phyloP scores from a whole-genome alignment of 805 yeast genomes.

The Dipodascopsis uninucleata region DNA sequence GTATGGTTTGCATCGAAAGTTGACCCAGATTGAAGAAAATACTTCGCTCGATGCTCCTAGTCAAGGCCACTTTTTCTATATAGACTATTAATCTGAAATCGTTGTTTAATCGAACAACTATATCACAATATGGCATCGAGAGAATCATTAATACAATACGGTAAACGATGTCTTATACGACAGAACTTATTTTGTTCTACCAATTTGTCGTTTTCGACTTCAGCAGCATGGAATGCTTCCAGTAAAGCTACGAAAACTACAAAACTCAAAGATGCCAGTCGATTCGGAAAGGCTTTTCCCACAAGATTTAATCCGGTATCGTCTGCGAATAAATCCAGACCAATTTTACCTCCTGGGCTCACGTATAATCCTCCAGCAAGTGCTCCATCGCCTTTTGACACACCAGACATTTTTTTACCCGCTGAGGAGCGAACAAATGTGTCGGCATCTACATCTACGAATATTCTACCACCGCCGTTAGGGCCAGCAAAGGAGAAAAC shows the following conservation, averaged over 20 bases:
- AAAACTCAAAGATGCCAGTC: conserved; percentile 12
- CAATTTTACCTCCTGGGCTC: conserved; percentile 55
- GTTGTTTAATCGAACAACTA: too few species aligned
- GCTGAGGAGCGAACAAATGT: conserved; percentile 44
- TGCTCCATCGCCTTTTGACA: conserved; percentile 50
- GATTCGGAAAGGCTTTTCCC: conserved; percentile 40
- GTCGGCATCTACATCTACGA: conserved; percentile 21
- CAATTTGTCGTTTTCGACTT: conserved; percentile 5
- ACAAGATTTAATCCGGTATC: conserved; percentile 57
- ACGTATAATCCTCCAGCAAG: conserved; percentile 64
- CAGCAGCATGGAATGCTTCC: conserved; percentile 2
- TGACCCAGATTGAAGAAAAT: too few species aligned
- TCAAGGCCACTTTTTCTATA: too few species aligned
- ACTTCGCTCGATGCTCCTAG: too few species aligned
- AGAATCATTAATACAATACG: too few species aligned
- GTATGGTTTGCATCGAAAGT: too few species aligned
- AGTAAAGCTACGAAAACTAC: conserved; percentile 8
- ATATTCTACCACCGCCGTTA: conserved; percentile 39
- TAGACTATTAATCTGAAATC: too few species aligned
- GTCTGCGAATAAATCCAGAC: conserved; percentile 65
- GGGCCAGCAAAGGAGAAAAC: conserved; percentile 39
- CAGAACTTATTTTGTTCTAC: too few species aligned
- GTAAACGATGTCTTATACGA: too few species aligned
- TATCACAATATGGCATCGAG: too few species aligned
- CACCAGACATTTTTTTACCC: conserved; percentile 72